Evolutionary conservation across 257 asterid species (phyloP), one percentile per base, ranked within the genome.

Genomic region (Phtheirospermum japonicum): DNA sequence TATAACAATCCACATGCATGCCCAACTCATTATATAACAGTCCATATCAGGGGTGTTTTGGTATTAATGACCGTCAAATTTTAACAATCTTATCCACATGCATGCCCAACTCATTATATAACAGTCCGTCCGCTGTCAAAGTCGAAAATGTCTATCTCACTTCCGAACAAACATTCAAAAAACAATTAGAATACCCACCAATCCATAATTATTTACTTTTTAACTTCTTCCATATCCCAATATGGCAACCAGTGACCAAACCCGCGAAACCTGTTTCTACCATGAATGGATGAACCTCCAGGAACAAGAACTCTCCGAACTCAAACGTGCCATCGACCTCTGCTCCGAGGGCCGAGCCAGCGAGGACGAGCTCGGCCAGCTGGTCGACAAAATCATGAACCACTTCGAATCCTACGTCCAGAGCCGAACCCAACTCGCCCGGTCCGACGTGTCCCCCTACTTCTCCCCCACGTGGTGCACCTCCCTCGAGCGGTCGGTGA

Each of bases 381-480:
- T 83, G 3, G 33, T 73, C 23, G 45, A 73, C 11, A 71, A 63
- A n/a, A 66, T 20, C 53, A 48, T 73, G 23, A 28, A 71, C 2
- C 39, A 67, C 36, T 74, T 65, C 32, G 68, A 76, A 23, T 69
- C 59, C 0, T 79, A 76, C 43, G 6, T 45, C 1, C 61, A 57
- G 4, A 57, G 63, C 4, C 65, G 80, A 45, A 42, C 2, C 61
- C 36, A 20, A 9, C 14, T 68, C 8, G 79, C 80, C 0, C 70
- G 31, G 4, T 55, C 4, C 1, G 67, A 80, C 20, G 68, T 54
- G 3, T 68, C 79, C 0, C 70, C 77, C 0, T 75, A 60, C 7
- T 77, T 80, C 6, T 76, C 79, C 2, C 83, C 84, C 7, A 40
- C 66, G 4, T 80, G 84, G 75, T 80, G 82, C 57, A 66, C 75